phyloP scores from a whole-genome alignment of 495 filamentous ascomycete genomes.

The Penicillium dipodomyicola region DNA sequence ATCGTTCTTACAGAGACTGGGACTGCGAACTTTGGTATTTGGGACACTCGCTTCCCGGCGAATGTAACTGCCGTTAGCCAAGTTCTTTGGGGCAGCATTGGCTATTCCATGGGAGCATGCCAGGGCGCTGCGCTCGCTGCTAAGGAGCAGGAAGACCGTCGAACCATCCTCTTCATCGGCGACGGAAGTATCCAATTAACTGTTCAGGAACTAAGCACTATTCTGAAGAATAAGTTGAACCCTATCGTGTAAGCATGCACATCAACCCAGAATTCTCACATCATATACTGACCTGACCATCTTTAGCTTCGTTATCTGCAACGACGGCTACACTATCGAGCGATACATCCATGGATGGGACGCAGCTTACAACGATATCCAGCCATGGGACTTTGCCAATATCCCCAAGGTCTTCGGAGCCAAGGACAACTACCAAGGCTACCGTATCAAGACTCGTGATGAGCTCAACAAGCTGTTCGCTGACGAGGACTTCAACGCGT shows the following conservation, averaged over 20 bases:
- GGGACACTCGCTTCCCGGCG: slow-evolving; percentile 78
- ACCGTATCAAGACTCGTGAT: slow-evolving; percentile 67
- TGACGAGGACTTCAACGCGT: slow-evolving; percentile 59
- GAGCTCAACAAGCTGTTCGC: slow-evolving; percentile 67
- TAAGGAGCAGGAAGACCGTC: slow-evolving; percentile 57
- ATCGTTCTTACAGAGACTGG: slow-evolving; percentile 87
- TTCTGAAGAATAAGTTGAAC: slow-evolving; percentile 72
- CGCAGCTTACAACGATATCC: slow-evolving; percentile 76
- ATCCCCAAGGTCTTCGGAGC: slow-evolving; percentile 69
- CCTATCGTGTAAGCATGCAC: slow-evolving; percentile 65
- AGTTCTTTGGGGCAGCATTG: slow-evolving; percentile 87
- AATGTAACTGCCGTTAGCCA: slow-evolving; percentile 76
- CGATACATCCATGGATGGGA: slow-evolving; percentile 62
- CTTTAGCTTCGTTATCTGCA: slow-evolving; percentile 58
- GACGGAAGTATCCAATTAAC: slow-evolving; percentile 87
- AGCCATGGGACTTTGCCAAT: slow-evolving; percentile 67
- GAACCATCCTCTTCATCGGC: slow-evolving; percentile 81
- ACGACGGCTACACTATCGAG: slow-evolving; percentile 58
- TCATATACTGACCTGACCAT: slow-evolving; percentile 20
- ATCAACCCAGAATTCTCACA: background rate
- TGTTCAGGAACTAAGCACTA: slow-evolving; percentile 81
- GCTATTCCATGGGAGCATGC: slow-evolving; percentile 74
- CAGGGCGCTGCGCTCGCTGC: slow-evolving; percentile 73
- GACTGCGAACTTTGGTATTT: slow-evolving; percentile 86
- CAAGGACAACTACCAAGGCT: slow-evolving; percentile 57